Conservation (phyloP, 2,329 filamentous ascomycete genomes). For the Thelonectria blattea region DNA sequence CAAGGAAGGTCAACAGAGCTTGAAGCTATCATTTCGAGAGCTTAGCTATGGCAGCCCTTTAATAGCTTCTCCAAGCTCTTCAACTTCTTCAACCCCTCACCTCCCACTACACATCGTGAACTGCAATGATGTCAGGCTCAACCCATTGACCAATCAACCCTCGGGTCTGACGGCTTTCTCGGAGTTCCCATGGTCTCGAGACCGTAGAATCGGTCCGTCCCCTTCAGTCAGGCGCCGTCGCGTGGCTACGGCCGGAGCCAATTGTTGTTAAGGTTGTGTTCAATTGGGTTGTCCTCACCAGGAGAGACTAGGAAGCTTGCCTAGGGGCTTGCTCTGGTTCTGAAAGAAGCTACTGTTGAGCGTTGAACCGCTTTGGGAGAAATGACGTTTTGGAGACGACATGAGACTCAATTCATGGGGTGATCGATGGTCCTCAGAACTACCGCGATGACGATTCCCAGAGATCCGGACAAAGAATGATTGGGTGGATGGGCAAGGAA, state of each 20-base stretch:
- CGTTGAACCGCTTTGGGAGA: neutral
- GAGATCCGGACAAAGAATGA: constrained; percentile 3
- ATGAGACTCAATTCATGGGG: neutral
- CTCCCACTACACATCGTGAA: neutral
- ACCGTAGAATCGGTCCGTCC: constrained; percentile 36
- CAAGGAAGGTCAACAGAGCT: neutral
- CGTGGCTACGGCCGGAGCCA: constrained; percentile 14
- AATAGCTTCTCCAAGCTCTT: neutral
- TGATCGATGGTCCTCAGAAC: neutral
- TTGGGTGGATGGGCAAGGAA: neutral
- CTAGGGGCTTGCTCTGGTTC: neutral
- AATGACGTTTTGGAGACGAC: constrained; percentile 1
- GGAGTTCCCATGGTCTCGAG: constrained; percentile 18
- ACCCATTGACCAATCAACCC: constrained; percentile 10
- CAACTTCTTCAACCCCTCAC: neutral
- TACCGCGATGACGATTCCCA: constrained; percentile 8
- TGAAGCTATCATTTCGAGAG: neutral
- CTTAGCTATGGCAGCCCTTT: constrained; percentile 4
- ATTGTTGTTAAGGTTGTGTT: constrained; percentile 7
- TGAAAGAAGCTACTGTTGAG: too few relatives aligned
- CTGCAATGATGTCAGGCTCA: constrained; percentile 27
- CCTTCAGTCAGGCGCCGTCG: constrained; percentile 23
- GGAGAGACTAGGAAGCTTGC: neutral
- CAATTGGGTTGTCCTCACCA: neutral
- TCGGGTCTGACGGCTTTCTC: neutral